Conservation (phyloP, 768 basidiomycete species). For the Termitomyces sp. region DNA sequence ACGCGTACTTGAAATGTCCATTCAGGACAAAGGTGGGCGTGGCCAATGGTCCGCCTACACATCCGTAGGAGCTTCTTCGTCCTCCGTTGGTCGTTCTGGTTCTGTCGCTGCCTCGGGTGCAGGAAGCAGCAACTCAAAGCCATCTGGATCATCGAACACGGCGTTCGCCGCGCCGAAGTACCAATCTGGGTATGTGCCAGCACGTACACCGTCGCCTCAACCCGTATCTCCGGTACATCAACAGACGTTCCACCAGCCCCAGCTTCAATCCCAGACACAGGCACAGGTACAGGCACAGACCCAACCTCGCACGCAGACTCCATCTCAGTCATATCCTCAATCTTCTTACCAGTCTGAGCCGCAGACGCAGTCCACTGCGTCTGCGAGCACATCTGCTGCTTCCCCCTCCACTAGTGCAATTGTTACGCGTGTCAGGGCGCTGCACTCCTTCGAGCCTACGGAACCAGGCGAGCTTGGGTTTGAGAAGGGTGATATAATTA, state of each 20-base stretch:
- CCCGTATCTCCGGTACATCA: not conserved
- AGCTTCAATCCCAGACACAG: slow-evolving; percentile 3
- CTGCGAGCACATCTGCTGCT: not conserved
- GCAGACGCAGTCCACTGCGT: slow-evolving; percentile 7
- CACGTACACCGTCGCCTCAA: slow-evolving; percentile 44
- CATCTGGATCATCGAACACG: slow-evolving; percentile 13
- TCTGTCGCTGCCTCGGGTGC: slow-evolving; percentile 17
- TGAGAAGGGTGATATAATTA: slow-evolving; percentile 90
- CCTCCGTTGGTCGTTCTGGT: slow-evolving; percentile 19
- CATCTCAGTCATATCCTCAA: slow-evolving; percentile 10
- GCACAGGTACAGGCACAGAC: slow-evolving; percentile 16
- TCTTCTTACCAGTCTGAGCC: slow-evolving; percentile 14
- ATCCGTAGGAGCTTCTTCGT: slow-evolving; percentile 23
- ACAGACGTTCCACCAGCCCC: slow-evolving; percentile 11
- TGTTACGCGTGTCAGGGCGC: slow-evolving; percentile 80
- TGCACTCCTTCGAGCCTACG: slow-evolving; percentile 85
- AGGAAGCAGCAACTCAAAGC: slow-evolving; percentile 13
- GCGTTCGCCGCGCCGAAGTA: slow-evolving; percentile 33
- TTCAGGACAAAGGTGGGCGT: slow-evolving; percentile 86
- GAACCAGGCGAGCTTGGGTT: slow-evolving; percentile 90
- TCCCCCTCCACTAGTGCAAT: slow-evolving; percentile 22
- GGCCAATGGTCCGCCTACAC: slow-evolving; percentile 46
- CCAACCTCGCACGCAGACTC: slow-evolving; percentile 4
- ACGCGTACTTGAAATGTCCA: slow-evolving; percentile 88
- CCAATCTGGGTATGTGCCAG: slow-evolving; percentile 55